phyloP scores from a whole-genome alignment of 495 filamentous ascomycete species.

The Clavariopsis aquatica region DNA sequence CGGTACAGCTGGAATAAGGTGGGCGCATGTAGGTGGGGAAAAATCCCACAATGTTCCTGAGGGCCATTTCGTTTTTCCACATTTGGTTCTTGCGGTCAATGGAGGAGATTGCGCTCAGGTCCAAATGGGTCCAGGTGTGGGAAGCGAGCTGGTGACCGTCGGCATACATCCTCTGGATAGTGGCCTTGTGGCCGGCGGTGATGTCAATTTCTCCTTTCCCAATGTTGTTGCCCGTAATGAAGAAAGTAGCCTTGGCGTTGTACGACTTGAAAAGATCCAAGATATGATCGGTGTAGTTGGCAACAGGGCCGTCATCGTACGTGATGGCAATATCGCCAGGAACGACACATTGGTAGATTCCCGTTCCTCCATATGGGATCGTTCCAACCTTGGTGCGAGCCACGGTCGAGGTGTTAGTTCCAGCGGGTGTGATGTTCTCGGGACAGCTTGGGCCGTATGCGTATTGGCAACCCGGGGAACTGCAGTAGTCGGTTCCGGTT shows the following conservation, averaged over 20 bases:
- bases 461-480: slow-evolving; percentile 32
- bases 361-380: slow-evolving; percentile 39
- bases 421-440: slow-evolving; percentile 33
- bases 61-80: slow-evolving; percentile 74
- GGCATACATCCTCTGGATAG: slow-evolving; percentile 68
- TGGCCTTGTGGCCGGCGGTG: slow-evolving; percentile 55
- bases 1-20: slow-evolving; percentile 72
- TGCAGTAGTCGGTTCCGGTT: slow-evolving; percentile 26
- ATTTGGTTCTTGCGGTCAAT: slow-evolving; percentile 66
- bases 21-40: slow-evolving; percentile 87
- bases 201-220: slow-evolving; percentile 72
- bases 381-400: slow-evolving; percentile 29
- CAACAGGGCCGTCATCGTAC: slow-evolving; percentile 73
- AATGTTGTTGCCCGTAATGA: slow-evolving; percentile 73
- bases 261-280: slow-evolving; percentile 68
- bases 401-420: slow-evolving; percentile 33
- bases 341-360: slow-evolving; percentile 64
- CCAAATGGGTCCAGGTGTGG: slow-evolving; percentile 83
- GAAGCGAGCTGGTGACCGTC: slow-evolving; percentile 81
- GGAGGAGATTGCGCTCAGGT: slow-evolving; percentile 62
- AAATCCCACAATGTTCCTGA: slow-evolving; percentile 75
- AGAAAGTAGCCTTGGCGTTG: slow-evolving; percentile 74
- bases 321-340: slow-evolving; percentile 70
- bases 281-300: slow-evolving; percentile 66
- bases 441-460: slow-evolving; percentile 35